phyloP scores from a whole-genome alignment of 129 eudicot species.

The Smallanthus sonchifolius region DNA sequence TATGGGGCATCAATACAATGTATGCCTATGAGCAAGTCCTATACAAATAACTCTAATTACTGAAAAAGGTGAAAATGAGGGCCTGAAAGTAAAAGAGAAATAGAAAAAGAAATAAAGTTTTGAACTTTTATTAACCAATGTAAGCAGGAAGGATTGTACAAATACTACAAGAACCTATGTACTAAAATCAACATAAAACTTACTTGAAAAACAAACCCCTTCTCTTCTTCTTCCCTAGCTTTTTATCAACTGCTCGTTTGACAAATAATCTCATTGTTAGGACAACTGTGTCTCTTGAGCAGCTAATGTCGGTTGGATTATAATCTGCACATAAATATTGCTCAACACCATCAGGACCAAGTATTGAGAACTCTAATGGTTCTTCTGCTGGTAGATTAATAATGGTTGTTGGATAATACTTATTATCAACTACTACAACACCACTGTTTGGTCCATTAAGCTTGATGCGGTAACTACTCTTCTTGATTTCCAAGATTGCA shows the following conservation, averaged over 20 bases:
- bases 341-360: slow-evolving; percentile 18
- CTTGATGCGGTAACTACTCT: slow-evolving; percentile 24
- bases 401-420: slow-evolving; percentile 20
- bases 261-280: slow-evolving; percentile 31
- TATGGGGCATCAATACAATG: no score
- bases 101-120: neutral
- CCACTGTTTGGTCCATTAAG: slow-evolving; percentile 14
- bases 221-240: slow-evolving; percentile 31
- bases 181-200: neutral
- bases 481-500: slow-evolving; percentile 27
- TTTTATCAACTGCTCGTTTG: slow-evolving; percentile 34
- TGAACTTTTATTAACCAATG: neutral
- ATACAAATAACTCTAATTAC: no score
- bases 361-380: slow-evolving; percentile 28
- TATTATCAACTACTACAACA: slow-evolving; percentile 26
- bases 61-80: no score
- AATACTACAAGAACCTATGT: slow-evolving; percentile 18
- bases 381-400: slow-evolving; percentile 23
- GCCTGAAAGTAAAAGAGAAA: no score
- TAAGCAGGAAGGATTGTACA: slow-evolving; percentile 4
- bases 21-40: no score
- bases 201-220: slow-evolving; percentile 32
- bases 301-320: slow-evolving; percentile 16
- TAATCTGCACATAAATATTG: slow-evolving; percentile 20
- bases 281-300: slow-evolving; percentile 38